A percentile compares a stretch with the other conserved stretches of the same genome.
Conservation (phyloP, 225 moss, liverwort and hornwort genomes). For the Sphagnum tenellum region DNA sequence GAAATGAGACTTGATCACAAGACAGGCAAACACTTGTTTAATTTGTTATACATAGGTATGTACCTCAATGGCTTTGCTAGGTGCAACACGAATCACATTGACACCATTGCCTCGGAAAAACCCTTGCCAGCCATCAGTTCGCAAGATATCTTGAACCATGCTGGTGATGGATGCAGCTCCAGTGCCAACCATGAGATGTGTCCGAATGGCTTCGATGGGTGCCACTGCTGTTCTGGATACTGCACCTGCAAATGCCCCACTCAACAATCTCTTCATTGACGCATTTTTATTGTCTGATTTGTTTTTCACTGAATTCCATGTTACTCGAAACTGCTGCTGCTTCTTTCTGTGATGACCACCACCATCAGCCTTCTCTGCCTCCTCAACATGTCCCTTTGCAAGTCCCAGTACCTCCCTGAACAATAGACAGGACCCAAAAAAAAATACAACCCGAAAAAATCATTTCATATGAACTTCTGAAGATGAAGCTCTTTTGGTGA, state of each 20-base stretch:
- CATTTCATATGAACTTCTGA: not conserved
- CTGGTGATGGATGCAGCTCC: conserved; percentile 28
- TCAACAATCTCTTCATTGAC: conserved; percentile 62
- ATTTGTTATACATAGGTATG: not conserved
- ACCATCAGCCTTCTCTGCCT: conserved; percentile 1
- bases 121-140: conserved; percentile 84
- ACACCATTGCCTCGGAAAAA: conserved; percentile 91
- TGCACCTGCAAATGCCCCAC: conserved; percentile 93
- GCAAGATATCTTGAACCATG: conserved; percentile 67
- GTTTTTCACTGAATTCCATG: conserved; percentile 27
- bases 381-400: conserved; percentile 16
- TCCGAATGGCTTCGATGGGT: conserved; percentile 85
- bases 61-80: conserved; percentile 99
- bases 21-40: no score
- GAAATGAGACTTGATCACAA: no score
- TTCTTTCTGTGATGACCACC: conserved; percentile 4
- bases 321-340: conserved; percentile 8
- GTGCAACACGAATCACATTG: conserved; percentile 92
- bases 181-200: conserved; percentile 88
- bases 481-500: no score
- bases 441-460: not conserved
- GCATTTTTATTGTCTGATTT: conserved; percentile 47
- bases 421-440: no score
- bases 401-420: conserved; percentile 42
- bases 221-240: conserved; percentile 96